Conservation (phyloP, 257 asterid genomes). For the Osmanthus fragrans region DNA sequence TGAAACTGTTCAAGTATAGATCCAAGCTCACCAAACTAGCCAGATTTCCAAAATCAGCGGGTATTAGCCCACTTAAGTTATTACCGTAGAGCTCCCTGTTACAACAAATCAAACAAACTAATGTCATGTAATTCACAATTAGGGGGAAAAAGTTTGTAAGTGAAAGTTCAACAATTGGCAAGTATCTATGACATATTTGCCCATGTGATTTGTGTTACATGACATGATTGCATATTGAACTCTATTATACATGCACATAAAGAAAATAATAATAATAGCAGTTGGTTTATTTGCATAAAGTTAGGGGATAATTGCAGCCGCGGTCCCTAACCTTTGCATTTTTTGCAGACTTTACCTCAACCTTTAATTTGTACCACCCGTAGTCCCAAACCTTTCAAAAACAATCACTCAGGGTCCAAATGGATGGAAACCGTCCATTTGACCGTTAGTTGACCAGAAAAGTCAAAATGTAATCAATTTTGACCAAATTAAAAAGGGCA, state of each 20-base stretch:
- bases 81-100: conserved; percentile 92
- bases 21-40: conserved; percentile 99
- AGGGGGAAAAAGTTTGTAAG: not conserved
- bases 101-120: conserved; percentile 15
- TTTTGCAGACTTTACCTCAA: too few species aligned
- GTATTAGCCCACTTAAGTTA: conserved; percentile 82
- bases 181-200: not conserved
- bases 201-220: not conserved
- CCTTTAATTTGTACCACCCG: too few species aligned
- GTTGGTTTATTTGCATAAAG: not conserved
- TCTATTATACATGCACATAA: not conserved
- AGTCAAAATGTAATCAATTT: too few species aligned
- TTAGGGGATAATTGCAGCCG: too few species aligned
- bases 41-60: conserved; percentile 86
- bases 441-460: too few species aligned
- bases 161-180: not conserved
- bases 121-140: conserved; percentile 10
- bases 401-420: too few species aligned
- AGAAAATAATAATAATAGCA: not conserved
- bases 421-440: too few species aligned
- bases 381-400: too few species aligned
- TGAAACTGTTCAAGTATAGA: conserved; percentile 86
- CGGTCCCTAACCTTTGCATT: too few species aligned
- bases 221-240: not conserved
- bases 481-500: too few species aligned